Evolutionary conservation across 768 basidiomycete species (phyloP), one percentile per base, ranked within the genome.

Genomic region (Suillus americanus): DNA sequence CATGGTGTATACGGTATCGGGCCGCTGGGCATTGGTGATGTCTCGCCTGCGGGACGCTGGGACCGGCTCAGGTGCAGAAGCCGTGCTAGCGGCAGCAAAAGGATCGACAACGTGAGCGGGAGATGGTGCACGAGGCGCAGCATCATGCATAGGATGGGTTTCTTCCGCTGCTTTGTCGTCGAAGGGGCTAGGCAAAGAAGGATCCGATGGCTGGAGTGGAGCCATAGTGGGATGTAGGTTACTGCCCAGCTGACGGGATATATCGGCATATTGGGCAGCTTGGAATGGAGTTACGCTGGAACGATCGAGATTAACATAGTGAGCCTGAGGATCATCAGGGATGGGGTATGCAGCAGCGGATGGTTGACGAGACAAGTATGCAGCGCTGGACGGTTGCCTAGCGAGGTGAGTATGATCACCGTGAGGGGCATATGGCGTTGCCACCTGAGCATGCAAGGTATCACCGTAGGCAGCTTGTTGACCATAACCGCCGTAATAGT

Each of bases 241-340:
- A 48, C 65, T 38, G 64, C 85, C 82, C 46, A 92, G 73, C 23
- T 79, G 83, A 68, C 82, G 79, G 6, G 88, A 85, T 62, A 91
- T 91, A 69, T 89, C 90, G 23, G 81, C 84, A 69, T 92, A 92
- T 72, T 92, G 91, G 0, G 81, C 82, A 46, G 88, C 90, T 71
- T 92, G 91, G 81, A 82, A 90, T 0, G 90, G 90, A 3, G 89
- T 86, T 3, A 91, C 84, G 69, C 89, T 90, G 20, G 87, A 86
- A 51, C 91, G 82, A 71, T 76, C 79, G 48, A 92, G 79, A 68
- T 92, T 87, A 43, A 86, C 80, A 63, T 92, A 91, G 65, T 87
- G 83, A 13, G 78, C 70, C 14, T 69, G 62, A 20, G 64, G 62
- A 4, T 75, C 72, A 23, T 77, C 70, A 16, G 69, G 64, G 16